Evolutionary conservation across 345 rosid genomes (phyloP), one percentile per base, ranked within the genome.

Genomic region (Triadica sebifera): DNA sequence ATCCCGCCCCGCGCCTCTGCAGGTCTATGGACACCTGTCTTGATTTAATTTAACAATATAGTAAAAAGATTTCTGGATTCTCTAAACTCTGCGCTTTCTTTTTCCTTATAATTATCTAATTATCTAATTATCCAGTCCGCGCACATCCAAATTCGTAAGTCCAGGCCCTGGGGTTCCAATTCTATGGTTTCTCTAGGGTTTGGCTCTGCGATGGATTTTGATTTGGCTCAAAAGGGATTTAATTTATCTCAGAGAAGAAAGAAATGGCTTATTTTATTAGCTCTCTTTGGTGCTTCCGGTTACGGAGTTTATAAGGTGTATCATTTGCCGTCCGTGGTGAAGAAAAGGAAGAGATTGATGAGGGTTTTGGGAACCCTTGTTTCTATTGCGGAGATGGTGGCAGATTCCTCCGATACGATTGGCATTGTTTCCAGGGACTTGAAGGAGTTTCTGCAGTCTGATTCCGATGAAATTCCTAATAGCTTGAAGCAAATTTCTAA

Each of bases 401-500:
- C 92, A 6, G 96, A 96, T 47, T 93, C 99, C 0, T 83, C 91
- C 0, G 99, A 88, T 58, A 77, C 88, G 25, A 47, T 88, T 9
- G 78, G 84, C 51, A 70, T 96, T 57, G 88, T 96, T 29, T 86
- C 90, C 17, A 86, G 78, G 77, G 98, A 96, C 62, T 72, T 96
- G 81, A 91, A 82, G 58, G 77, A 65, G 73, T 96, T 96, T 49
- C 76, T 96, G 71, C 82, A 37, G 55, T 93, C 98, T 2, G 96
- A 89, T 77, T 84, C 96, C 0, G 93, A 93, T 52, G 81, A 91
- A 67, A 82, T 91, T 63, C 99, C 99, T 9, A 90, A 86, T 64
- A 93, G 99, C 67, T 80, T 96, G 80, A 93, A 75, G 81, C 99
- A 96, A 82, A 81, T 96, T 74, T 85, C 96, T 0, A 96, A 91